Base-by-base conservation (phyloP, 2,329 filamentous ascomycete species). In the Alternaria longipes region DNA sequence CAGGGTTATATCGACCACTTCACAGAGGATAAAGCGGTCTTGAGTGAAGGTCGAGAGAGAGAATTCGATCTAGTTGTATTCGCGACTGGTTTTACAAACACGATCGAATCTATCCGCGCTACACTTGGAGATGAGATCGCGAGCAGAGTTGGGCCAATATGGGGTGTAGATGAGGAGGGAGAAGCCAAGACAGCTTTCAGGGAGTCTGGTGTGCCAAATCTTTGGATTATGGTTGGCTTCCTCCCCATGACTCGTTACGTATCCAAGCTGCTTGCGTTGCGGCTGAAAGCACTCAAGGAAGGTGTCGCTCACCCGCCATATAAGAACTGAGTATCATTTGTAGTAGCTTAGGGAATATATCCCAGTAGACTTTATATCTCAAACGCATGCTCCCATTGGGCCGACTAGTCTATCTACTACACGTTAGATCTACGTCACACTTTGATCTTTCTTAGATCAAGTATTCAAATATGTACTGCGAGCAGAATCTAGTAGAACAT, bases 111-210 rank as follows among this genome's bases (percentile, higher is more conserved):
- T 20, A 86, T 89, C 1, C 79, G 86, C 7, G 79, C 81, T 20
- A 85, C 90, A 18, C 83, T 91, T 59, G 90, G 89, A 0, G 84
- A 89, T 28, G 81, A 84, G n/a, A 80, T 91, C 12, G 88, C 87
- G 84, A 87, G 49, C 80, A 81, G 32, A 82, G 88, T 4, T 4
- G 79, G 79, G 1, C 86, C 88, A 54, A 74, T 79, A 16, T 79
- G 78, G 69, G 70, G 70, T 26, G 41, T 81, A 8, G 77, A 80
- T 49, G 69, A 71, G 5, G 78, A 81, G 59, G 71, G 72, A 11
- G 73, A 76, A 51, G 58, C 71, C 41, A 75, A 72, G 53, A 59
- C 60, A 12, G 60, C 56, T 11, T 63, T 52, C 36, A 47, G 38
- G 46, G 57, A 56, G 42, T 54, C 56, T 30, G 60, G 57, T 26